Evolutionary conservation across 495 filamentous ascomycete species (phyloP), one percentile per base, ranked within the genome.

Genomic region (Aspergillus egyptiacus): DNA sequence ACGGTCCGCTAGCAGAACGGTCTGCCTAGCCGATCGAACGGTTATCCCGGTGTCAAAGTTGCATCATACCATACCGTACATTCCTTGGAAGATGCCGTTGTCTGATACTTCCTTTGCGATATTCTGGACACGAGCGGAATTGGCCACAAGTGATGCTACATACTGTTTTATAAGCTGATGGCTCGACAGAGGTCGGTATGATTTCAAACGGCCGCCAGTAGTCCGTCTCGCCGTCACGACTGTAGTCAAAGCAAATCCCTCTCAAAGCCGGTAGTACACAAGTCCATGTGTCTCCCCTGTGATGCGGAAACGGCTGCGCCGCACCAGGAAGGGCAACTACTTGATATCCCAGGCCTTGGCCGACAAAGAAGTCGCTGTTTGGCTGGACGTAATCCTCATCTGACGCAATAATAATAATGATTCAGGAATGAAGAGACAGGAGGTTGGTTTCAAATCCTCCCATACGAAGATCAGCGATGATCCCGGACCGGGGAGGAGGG

Each of bases 251-350:
- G n/a, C n/a, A n/a, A n/a, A n/a, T n/a, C n/a, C n/a, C n/a, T n/a
- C n/a, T 41, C 24, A 41, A 41, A 24, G 9, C 9, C 10, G n/a
- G n/a, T n/a, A n/a, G n/a, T n/a, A n/a, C n/a, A n/a, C n/a, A n/a
- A n/a, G n/a, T n/a, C n/a, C n/a, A n/a, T n/a, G n/a, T n/a, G n/a
- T n/a, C n/a, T n/a, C n/a, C n/a, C n/a, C n/a, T n/a, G n/a, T n/a
- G n/a, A n/a, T n/a, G n/a, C n/a, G n/a, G 30, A 23, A 25, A 30
- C 37, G 42, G 42, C 57, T 54, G 50, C 51, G 57, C 57, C 57
- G 49, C 53, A 56, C 27, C 46, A 43, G 24, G 42, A 37, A 28
- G 2, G 39, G 51, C 32, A 53, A 46, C 38, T 9, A 36, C 40
- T 24, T 4, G n/a, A 31, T 31, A 23, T n/a, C n/a, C 36, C 18